Evolutionary conservation across 163 green algal species (phyloP), one percentile per base, ranked within the genome.

Genomic region (Chlamydomonas reinhardtii): DNA sequence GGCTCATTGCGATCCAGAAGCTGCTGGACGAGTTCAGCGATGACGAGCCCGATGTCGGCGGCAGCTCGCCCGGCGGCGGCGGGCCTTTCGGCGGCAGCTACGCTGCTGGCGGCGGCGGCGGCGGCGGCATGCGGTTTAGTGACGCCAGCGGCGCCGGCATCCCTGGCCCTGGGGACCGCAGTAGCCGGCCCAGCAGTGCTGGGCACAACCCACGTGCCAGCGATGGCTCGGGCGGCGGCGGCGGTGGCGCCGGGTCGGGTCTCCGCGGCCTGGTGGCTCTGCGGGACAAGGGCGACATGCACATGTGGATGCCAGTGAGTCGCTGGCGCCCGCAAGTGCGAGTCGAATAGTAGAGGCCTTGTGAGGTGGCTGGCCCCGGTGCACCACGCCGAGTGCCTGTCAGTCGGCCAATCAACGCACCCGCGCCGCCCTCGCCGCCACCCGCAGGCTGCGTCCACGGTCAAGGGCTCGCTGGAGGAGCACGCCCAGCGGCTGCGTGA

Each of bases 401-500:
- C 22, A 29, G 59, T 4, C 59, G 25, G n/a, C n/a, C n/a, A n/a
- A n/a, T n/a, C n/a, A n/a, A n/a, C n/a, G n/a, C n/a, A n/a, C n/a
- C n/a, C n/a, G 20, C 56, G 20, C 39, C 39, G 5, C 39, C 39
- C 39, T 48, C 5, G 5, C 39, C 8, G 5, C 39, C 39, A 8
- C 62, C 25, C 62, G 25, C 82, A 87, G 82, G 68, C 82, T 1
- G 82, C 75, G 25, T 75, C 72, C 37, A 43, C 69, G 6, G 16
- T 75, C 15, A 87, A 84, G 73, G 85, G 73, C 73, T 85, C 15
- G 2, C 35, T 90, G 78, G 85, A 84, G 48, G 59, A 82, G 73
- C 85, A 90, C 78, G 61, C 84, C 65, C 72, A 83, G 78, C 73
- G 85, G 39, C 69, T 90, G 48, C 35, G 54, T 29, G 71, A 90